A percentile compares a stretch with the other conserved stretches of the same genome.
Evolutionary conservation across 2,329 filamentous ascomycete species (phyloP).

Genomic region (Fusarium transvaalense): DNA sequence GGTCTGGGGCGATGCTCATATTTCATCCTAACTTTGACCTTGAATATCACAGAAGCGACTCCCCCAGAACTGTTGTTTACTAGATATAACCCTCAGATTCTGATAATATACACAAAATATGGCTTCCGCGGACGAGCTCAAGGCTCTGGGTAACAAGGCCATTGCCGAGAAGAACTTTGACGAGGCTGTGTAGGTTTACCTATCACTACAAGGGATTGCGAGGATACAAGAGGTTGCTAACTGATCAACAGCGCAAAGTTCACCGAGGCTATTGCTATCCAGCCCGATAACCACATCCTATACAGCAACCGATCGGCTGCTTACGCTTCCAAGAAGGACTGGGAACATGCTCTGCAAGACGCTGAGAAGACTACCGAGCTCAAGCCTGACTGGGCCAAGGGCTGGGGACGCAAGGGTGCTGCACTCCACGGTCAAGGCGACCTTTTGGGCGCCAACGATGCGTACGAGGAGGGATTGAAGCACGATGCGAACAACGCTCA

Average conservation of each 20-base stretch:
- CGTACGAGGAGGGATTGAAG: conserved; percentile 95
- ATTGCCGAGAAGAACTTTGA: conserved; percentile 98
- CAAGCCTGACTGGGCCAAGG: conserved; percentile 98
- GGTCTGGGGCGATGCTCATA: conserved; percentile 41
- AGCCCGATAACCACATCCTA: conserved; percentile 92
- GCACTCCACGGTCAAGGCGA: conserved; percentile 91
- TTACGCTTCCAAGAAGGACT: conserved; percentile 91
- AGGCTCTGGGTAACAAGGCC: conserved; percentile 98
- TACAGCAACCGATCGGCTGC: conserved; percentile 96
- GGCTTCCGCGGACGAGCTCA: conserved; percentile 81
- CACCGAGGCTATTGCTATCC: conserved; percentile 88
- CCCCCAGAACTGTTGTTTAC: conserved; percentile 17
- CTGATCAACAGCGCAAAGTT: conserved; percentile 81
- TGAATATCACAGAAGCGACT: conserved; percentile 30
- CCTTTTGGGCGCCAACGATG: conserved; percentile 84
- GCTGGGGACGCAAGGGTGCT: conserved; percentile 92
- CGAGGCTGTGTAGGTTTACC: conserved; percentile 89
- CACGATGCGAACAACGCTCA: conserved; percentile 91
- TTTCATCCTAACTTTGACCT: conserved; percentile 41
- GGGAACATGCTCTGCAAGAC: conserved; percentile 85
- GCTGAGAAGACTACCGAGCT: conserved; percentile 93
- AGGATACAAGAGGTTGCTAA: conserved; percentile 33
- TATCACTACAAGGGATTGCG: neutral
- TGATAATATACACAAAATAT: conserved; percentile 52
- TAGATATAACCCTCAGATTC: conserved; percentile 20